Conservation (phyloP, 2,329 filamentous ascomycete species). For the Apiospora pterosperma region DNA sequence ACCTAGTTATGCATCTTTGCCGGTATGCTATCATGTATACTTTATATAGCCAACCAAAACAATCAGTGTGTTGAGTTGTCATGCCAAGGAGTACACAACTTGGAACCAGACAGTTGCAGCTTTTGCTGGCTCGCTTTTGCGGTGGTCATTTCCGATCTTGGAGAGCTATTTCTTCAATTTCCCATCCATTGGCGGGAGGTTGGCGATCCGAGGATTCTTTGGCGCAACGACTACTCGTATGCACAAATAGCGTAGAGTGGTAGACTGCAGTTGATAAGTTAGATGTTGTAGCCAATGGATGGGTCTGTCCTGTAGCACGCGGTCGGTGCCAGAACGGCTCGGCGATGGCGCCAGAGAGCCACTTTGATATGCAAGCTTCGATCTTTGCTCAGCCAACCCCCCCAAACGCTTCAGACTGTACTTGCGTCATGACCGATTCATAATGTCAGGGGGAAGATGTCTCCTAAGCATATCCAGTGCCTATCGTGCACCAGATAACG, state of each 20-base stretch:
- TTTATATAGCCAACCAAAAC: not conserved
- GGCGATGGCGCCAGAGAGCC: not conserved
- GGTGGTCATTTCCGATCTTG: not conserved
- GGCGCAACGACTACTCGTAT: conserved; percentile 1
- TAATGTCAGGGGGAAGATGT: not conserved
- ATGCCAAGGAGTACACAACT: not conserved
- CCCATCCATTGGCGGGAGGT: not conserved
- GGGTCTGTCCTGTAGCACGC: not conserved
- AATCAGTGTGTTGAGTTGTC: not conserved
- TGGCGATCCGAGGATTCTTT: not conserved
- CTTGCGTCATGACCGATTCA: not conserved
- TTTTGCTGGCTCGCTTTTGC: not conserved
- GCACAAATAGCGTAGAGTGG: not conserved
- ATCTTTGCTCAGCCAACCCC: not conserved
- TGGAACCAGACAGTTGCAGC: not conserved
- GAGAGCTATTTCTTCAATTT: not conserved
- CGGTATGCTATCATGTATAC: not conserved
- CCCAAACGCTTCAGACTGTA: not conserved
- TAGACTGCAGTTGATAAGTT: not conserved
- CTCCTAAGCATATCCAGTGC: not conserved
- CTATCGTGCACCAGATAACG: not conserved
- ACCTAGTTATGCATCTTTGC: no score
- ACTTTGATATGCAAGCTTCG: not conserved
- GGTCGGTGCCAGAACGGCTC: not conserved
- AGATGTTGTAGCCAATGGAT: not conserved